Percentiles rank a stretch among this genome's conserved stretches.
phyloP scores from a whole-genome alignment of 2,329 filamentous ascomycete genomes.

The Pyrenochaeta sp. region DNA sequence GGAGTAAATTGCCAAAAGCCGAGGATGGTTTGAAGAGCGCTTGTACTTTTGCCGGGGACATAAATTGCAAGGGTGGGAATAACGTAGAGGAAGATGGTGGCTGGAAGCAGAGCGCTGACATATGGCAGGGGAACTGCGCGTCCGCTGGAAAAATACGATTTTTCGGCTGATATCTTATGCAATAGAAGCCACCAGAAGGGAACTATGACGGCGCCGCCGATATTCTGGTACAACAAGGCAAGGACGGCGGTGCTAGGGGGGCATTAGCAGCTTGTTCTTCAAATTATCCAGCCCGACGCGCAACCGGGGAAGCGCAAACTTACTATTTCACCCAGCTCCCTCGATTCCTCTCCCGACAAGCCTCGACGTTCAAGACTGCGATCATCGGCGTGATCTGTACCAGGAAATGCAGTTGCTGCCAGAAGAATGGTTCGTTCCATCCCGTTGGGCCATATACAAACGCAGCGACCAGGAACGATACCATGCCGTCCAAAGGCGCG shows the following conservation, averaged over 20 bases:
- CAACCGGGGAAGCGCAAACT: background rate
- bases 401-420: constrained; percentile 28
- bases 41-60: constrained; percentile 4
- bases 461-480: constrained; percentile 20
- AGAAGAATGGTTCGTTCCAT: constrained; percentile 23
- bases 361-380: constrained; percentile 21
- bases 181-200: constrained; percentile 21
- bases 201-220: constrained; percentile 20
- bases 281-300: background rate
- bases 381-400: constrained; percentile 10
- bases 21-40: constrained; percentile 11
- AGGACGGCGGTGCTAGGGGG: constrained; percentile 11
- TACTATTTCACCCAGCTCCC: constrained; percentile 28
- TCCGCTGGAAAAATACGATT: constrained; percentile 21
- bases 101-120: constrained; percentile 19
- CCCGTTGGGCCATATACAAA: constrained; percentile 17
- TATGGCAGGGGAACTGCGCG: constrained; percentile 21
- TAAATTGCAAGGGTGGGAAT: constrained; percentile 21
- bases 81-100: constrained; percentile 16
- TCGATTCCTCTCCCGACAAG: constrained; percentile 22
- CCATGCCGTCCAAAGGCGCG: constrained; percentile 8
- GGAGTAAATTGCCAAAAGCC: constrained; percentile 26
- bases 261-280: background rate
- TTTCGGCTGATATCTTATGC: constrained; percentile 15
- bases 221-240: constrained; percentile 22